phyloP scores from a whole-genome alignment of 139 green algal species.

The Limnomonas spitsbergensis region DNA sequence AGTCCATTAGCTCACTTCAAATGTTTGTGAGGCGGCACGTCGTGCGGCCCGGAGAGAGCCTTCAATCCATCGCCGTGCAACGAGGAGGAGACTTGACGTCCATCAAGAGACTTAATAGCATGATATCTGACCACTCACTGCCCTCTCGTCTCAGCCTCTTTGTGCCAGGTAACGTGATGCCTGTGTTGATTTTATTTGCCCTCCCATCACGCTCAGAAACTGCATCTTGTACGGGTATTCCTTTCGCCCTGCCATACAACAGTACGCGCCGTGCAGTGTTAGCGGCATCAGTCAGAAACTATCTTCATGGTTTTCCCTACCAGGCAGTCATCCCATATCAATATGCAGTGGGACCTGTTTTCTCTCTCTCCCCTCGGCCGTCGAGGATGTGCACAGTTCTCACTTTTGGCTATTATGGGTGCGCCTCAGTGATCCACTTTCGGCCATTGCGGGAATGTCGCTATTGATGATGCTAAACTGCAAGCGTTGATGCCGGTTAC shows the following conservation, averaged over 20 bases:
- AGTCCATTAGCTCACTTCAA: background rate
- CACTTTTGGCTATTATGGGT: no score
- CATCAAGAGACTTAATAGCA: slow-evolving; percentile 8
- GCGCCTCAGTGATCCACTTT: no score
- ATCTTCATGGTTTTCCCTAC: background rate
- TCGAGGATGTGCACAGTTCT: no score
- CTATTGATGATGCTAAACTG: no score
- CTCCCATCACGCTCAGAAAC: background rate
- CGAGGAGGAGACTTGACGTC: background rate
- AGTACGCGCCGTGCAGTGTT: no score
- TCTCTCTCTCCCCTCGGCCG: no score
- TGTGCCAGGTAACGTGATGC: background rate
- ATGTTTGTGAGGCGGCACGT: background rate
- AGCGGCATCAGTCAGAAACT: background rate
- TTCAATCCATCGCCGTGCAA: background rate
- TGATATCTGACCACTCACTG: background rate
- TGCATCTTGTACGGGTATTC: background rate
- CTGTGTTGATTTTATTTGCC: background rate
- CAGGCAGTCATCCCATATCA: background rate
- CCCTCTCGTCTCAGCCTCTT: background rate
- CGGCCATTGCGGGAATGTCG: no score
- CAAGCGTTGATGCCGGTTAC: no score
- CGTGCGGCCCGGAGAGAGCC: background rate
- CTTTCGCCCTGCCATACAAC: no score
- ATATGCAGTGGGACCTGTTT: no score